phyloP scores from a whole-genome alignment of 306 rosid genomes.

The Boehmeria nivea region DNA sequence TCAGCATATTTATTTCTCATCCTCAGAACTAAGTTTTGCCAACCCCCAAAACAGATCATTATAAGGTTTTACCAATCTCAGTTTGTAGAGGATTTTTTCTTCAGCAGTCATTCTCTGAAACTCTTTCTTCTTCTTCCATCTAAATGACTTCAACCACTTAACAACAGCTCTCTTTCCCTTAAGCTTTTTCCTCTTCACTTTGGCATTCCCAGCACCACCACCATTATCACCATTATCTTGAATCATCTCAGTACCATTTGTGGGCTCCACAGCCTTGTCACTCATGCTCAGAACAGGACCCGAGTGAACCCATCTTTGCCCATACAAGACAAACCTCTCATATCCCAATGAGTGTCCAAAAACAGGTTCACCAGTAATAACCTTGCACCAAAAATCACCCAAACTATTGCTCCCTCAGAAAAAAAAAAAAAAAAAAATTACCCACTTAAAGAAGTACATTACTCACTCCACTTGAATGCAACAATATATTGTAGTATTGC shows the following conservation, averaged over 20 bases:
- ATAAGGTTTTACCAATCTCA: constrained; percentile 44
- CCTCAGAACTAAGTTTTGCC: too few relatives aligned
- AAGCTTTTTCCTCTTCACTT: constrained; percentile 50
- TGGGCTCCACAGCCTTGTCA: constrained; percentile 33
- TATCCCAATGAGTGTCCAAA: background rate
- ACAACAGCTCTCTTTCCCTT: constrained; percentile 92
- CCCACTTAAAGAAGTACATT: too few relatives aligned
- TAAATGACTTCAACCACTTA: constrained; percentile 77
- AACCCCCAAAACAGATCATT: too few relatives aligned
- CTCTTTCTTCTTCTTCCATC: constrained; percentile 83
- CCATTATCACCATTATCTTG: too few relatives aligned
- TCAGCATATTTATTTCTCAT: too few relatives aligned
- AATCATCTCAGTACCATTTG: constrained; percentile 24
- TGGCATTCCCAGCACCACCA: constrained; percentile 23
- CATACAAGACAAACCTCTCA: constrained; percentile 19
- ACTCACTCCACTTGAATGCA: too few relatives aligned
- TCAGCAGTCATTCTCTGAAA: constrained; percentile 76
- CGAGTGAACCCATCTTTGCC: constrained; percentile 47
- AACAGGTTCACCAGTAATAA: constrained; percentile 29
- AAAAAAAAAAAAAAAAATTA: background rate
- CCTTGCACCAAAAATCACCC: constrained; percentile 50
- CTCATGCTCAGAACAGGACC: constrained; percentile 18
- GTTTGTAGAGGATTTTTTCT: constrained; percentile 61
- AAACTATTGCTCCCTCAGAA: constrained; percentile 44
- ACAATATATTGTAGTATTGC: background rate